Base-by-base conservation (phyloP, 345 rosid genomes). In the Trapa bicornis region DNA sequence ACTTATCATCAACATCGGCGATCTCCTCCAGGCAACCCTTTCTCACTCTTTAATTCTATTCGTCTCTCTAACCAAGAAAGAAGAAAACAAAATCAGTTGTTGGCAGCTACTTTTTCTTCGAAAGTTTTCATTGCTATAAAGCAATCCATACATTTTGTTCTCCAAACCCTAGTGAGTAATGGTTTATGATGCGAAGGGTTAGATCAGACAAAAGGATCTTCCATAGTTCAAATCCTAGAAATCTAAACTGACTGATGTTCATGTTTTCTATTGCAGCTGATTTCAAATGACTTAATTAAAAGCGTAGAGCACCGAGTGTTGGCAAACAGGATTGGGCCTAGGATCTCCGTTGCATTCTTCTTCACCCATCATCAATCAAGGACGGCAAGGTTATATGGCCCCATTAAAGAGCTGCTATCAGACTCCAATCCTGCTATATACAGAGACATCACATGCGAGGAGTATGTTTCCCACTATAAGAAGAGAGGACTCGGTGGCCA, bases 1-100 rank as follows among this genome's bases (percentile, higher is more conserved):
- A 15, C 73, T 87, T 12, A 78, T 83, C 45, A 66, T 87, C 63
- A 83, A 87, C 78, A 70, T 80, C 0, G 89, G 93, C 15, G 89
- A 87, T 65, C 78, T 87, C 65, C 70, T 87, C 0, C 92, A 84
- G 86, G 91, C 62, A 78, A 65, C 83, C 38, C 33, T 62, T 45
- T 11, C 36, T 38, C 14, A 8, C 3, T 42, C 37, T 11, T 3
- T 32, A 6, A 6, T 64, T 16, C 11, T 42, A 3, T 16, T 14
- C 37, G 15, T 37, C 33, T 3, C 43, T 8, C 43, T 8, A 41
- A 41, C 43, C 1, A 41, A 41, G 7, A 41, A 41, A 41, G 7
- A 1, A 4, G 17, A 63, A 16, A 17, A 37, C 6, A 29, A 41
- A 16, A 36, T 22, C 4, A 41, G 4, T 41, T 41, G 43, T 8